Conservation (phyloP, 2,329 filamentous ascomycete genomes). For the Aspergillus niger region DNA sequence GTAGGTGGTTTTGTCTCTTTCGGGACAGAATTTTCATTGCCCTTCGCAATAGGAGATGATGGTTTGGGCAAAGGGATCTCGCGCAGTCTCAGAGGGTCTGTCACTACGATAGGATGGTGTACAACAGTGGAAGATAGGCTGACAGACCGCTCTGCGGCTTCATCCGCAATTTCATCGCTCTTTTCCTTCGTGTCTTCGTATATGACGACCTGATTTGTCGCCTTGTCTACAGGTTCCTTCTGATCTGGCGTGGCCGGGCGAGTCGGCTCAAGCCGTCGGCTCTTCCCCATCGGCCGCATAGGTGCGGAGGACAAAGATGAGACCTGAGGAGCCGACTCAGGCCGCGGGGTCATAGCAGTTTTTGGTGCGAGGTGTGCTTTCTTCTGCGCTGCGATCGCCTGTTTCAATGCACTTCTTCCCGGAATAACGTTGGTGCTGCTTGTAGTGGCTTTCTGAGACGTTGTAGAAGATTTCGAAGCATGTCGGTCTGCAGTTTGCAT, state of each 20-base stretch:
- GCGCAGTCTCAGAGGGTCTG: not conserved
- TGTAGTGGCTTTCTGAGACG: conserved; percentile 22
- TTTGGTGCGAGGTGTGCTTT: conserved; percentile 52
- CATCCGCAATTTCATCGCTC: too few relatives aligned
- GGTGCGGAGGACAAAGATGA: conserved; percentile 61
- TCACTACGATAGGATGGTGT: not conserved
- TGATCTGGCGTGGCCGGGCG: conserved; percentile 39
- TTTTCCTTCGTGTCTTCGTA: too few relatives aligned
- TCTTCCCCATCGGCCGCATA: conserved; percentile 51
- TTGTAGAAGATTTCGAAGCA: conserved; percentile 18
- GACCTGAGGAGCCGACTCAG: conserved; percentile 54
- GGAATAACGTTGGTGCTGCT: conserved; percentile 22
- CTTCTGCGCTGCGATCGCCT: conserved; percentile 82
- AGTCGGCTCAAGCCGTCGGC: conserved; percentile 37
- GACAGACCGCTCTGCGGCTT: not conserved
- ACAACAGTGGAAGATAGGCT: not conserved
- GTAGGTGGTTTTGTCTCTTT: conserved; percentile 17
- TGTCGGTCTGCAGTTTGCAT: conserved; percentile 4
- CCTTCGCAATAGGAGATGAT: conserved; percentile 8
- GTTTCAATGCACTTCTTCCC: conserved; percentile 65
- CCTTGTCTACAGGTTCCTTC: too few relatives aligned
- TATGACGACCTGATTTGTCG: too few relatives aligned
- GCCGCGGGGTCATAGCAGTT: conserved; percentile 52
- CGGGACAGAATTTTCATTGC: conserved; percentile 29
- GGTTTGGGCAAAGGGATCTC: not conserved